Percentiles rank a stretch among this genome's conserved stretches.
Conservation (phyloP, 371 early-diverging fungal species). For the Vairimorpha ceranae region DNA sequence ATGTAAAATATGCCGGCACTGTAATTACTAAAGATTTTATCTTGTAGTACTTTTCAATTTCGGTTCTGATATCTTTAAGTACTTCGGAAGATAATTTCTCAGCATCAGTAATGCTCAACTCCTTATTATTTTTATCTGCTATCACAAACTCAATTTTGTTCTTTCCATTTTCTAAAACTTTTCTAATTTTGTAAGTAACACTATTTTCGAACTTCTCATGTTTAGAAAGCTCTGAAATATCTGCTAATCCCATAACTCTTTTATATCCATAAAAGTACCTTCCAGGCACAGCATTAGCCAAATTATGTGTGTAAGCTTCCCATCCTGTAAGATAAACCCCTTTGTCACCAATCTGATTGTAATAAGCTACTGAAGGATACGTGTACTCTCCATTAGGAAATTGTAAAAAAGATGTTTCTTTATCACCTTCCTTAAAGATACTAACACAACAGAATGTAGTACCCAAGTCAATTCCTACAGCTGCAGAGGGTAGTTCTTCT, state of each 20-base stretch:
- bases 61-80: slow-evolving; percentile 83
- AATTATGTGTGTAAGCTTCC: slow-evolving; percentile 85
- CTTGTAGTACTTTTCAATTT: slow-evolving; percentile 50
- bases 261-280: slow-evolving; percentile 89
- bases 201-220: slow-evolving; percentile 67
- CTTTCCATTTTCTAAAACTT: slow-evolving; percentile 29
- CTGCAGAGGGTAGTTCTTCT: slow-evolving; percentile 1
- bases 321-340: slow-evolving; percentile 64
- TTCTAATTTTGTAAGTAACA: slow-evolving; percentile 47
- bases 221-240: slow-evolving; percentile 66
- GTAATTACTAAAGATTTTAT: slow-evolving; percentile 60
- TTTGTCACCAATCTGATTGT: slow-evolving; percentile 72
- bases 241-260: slow-evolving; percentile 74
- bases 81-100: slow-evolving; percentile 91
- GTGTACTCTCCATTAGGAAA: slow-evolving; percentile 91
- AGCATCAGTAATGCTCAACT: slow-evolving; percentile 77
- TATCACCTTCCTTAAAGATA: slow-evolving; percentile 74
- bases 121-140: slow-evolving; percentile 71
- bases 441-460: slow-evolving; percentile 98
- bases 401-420: slow-evolving; percentile 67
- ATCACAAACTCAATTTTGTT: slow-evolving; percentile 39
- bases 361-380: slow-evolving; percentile 84
- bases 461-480: slow-evolving; percentile 74
- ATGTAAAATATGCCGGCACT: slow-evolving; percentile 64
- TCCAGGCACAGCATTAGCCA: slow-evolving; percentile 73